A percentile compares a stretch with the other conserved stretches of the same genome.
These are phyloP conservation scores for Bullera alba DNA, from an alignment of 768 basidiomycete genomes.

Conservation along the genomic window DNA sequence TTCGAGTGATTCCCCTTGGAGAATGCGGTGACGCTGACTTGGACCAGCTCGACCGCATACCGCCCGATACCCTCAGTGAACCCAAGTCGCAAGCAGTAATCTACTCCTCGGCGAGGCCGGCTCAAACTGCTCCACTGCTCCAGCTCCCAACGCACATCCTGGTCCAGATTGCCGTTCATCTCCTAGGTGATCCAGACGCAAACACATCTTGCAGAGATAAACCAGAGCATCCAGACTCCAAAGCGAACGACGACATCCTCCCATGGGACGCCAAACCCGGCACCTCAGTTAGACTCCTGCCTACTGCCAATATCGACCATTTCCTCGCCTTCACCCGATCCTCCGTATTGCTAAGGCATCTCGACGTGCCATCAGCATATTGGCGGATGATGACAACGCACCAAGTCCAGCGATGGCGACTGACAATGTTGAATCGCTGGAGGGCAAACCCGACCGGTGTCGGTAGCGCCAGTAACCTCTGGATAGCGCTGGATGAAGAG, in stretches of 20 bases:
- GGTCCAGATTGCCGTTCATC: conserved; percentile 4
- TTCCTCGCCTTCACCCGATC: conserved; percentile 7
- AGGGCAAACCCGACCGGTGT: conserved; percentile 16
- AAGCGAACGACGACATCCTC: neutral
- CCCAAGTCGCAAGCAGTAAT: neutral
- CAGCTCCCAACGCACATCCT: conserved; percentile 5
- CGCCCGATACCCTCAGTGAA: neutral
- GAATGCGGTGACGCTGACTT: too few species aligned
- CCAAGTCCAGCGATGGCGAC: conserved; percentile 3
- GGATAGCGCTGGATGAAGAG: conserved; percentile 7
- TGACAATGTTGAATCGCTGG: conserved; percentile 10
- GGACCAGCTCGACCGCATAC: conserved; percentile 3
- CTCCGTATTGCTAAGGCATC: neutral
- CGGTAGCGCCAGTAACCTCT: conserved; percentile 1
- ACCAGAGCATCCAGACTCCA: neutral
- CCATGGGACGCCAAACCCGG: too few species aligned
- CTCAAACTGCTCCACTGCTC: neutral
- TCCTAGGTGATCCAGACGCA: conserved; percentile 4
- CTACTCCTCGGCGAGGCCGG: neutral
- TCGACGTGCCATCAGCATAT: conserved; percentile 4
- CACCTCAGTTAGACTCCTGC: neutral
- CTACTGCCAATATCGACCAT: neutral
- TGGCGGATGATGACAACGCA: conserved; percentile 11
- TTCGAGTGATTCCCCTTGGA: neutral
- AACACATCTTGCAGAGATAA: too few species aligned